Percentiles rank a stretch among this genome's conserved stretches.
Conservation (phyloP, 768 basidiomycete species). For the Tulasnella sp. region DNA sequence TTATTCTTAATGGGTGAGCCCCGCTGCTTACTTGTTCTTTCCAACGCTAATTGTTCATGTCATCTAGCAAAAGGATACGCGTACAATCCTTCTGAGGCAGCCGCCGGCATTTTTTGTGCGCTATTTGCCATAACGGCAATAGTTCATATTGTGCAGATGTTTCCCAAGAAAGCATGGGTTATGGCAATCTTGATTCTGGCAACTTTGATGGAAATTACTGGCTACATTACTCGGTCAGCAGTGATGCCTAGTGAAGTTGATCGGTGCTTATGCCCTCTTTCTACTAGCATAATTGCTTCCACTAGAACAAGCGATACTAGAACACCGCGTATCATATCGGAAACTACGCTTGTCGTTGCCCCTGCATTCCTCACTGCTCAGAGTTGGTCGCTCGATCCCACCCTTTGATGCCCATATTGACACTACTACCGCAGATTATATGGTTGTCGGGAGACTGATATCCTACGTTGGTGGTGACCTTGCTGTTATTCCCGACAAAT, state of each 20-base stretch:
- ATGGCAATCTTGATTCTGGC: slow-evolving; percentile 5
- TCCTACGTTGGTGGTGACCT: slow-evolving; percentile 14
- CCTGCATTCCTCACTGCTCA: slow-evolving; percentile 17
- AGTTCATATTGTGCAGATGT: background rate
- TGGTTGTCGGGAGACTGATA: slow-evolving; percentile 17
- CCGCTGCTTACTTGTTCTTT: too few species aligned
- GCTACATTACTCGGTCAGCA: slow-evolving; percentile 11
- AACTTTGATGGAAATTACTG: background rate
- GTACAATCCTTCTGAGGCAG: background rate
- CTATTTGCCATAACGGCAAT: background rate
- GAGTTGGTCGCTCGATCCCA: too few species aligned
- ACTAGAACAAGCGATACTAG: background rate
- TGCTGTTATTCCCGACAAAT: slow-evolving; percentile 3
- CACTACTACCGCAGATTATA: slow-evolving; percentile 11
- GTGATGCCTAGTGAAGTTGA: too few species aligned
- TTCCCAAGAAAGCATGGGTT: background rate
- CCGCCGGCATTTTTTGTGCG: slow-evolving; percentile 2
- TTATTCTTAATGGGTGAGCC: too few species aligned
- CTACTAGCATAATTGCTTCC: background rate
- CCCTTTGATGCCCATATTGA: background rate
- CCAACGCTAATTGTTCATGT: too few species aligned
- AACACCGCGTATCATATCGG: slow-evolving; percentile 3
- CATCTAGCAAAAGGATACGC: too few species aligned
- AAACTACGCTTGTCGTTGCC: slow-evolving; percentile 14
- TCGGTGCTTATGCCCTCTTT: too few species aligned